phyloP scores from a whole-genome alignment of 805 yeast genomes.

The Saccharomycopsis vini region DNA sequence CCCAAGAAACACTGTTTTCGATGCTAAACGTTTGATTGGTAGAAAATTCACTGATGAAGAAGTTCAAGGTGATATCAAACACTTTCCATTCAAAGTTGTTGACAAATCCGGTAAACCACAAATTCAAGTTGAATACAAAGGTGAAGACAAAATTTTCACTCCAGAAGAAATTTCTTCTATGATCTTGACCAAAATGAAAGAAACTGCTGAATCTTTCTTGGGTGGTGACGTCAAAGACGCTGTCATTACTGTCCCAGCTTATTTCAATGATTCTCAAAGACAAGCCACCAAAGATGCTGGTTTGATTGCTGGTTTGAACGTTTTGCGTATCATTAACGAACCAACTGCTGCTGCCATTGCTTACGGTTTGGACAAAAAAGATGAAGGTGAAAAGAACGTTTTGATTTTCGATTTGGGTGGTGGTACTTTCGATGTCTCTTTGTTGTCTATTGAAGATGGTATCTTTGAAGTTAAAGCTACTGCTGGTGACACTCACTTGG shows the following conservation, averaged over 20 bases:
- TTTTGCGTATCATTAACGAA: conserved; percentile 78
- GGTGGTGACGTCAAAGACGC: conserved; percentile 78
- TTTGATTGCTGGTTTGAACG: conserved; percentile 77
- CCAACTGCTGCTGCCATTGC: conserved; percentile 98
- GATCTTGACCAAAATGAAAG: conserved; percentile 85
- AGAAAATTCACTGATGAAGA: conserved; percentile 81
- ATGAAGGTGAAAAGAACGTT: conserved; percentile 79
- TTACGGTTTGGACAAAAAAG: conserved; percentile 78
- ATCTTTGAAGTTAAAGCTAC: conserved; percentile 96
- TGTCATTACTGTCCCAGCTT: conserved; percentile 81
- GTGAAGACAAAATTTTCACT: conserved; percentile 78
- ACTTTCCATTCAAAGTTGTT: conserved; percentile 78
- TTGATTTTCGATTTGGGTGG: conserved; percentile 96
- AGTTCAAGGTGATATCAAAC: conserved; percentile 72
- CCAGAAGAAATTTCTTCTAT: conserved; percentile 94
- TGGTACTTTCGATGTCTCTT: conserved; percentile 97
- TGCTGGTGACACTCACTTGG: conserved; percentile 74
- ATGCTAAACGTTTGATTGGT: conserved; percentile 90
- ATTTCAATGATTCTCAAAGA: conserved; percentile 83
- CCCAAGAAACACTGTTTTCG: conserved; percentile 84
- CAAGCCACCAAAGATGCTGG: conserved; percentile 90
- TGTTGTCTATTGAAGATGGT: conserved; percentile 90
- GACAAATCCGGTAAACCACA: conserved; percentile 80
- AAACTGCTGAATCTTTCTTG: conserved; percentile 72
- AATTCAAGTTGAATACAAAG: conserved; percentile 73